Percentiles rank a stretch among this genome's conserved stretches.
phyloP scores from a whole-genome alignment of 148 eudicot species.

The Fallopia convolvulus region DNA sequence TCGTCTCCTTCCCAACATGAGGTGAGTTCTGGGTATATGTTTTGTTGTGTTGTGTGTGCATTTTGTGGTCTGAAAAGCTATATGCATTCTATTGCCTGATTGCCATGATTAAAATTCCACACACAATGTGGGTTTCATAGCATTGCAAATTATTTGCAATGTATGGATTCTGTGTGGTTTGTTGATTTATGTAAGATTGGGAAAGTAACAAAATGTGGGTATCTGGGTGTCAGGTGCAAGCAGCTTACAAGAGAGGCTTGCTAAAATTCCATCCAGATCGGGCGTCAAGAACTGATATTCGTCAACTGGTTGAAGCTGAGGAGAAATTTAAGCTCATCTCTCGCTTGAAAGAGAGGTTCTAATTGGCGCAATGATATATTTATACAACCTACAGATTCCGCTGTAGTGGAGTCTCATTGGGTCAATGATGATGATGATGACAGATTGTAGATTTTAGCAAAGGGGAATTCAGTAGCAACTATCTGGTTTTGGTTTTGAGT shows the following conservation, averaged over 20 bases:
- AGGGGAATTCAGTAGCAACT: not conserved
- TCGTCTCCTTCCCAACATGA: conserved; percentile 37
- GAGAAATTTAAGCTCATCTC: conserved; percentile 88
- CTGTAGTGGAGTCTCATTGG: too few species aligned
- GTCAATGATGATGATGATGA: too few species aligned
- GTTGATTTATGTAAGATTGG: not conserved
- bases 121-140: too few species aligned
- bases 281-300: conserved; percentile 50
- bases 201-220: not conserved
- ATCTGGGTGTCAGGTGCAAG: conserved; percentile 48
- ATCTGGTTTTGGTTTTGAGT: not conserved
- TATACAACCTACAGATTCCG: too few species aligned
- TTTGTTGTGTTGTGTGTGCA: too few species aligned
- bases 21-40: too few species aligned
- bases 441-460: too few species aligned
- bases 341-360: conserved; percentile 72
- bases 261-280: conserved; percentile 86
- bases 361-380: not conserved
- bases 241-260: conserved; percentile 73
- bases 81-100: too few species aligned
- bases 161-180: not conserved
- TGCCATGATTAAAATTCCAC: too few species aligned
- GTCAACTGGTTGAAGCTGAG: conserved; percentile 87
- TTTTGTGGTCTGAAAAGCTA: too few species aligned
- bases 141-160: too few species aligned